phyloP scores from a whole-genome alignment of 2,329 filamentous ascomycete genomes.

The Arthrobotrys megalospora region DNA sequence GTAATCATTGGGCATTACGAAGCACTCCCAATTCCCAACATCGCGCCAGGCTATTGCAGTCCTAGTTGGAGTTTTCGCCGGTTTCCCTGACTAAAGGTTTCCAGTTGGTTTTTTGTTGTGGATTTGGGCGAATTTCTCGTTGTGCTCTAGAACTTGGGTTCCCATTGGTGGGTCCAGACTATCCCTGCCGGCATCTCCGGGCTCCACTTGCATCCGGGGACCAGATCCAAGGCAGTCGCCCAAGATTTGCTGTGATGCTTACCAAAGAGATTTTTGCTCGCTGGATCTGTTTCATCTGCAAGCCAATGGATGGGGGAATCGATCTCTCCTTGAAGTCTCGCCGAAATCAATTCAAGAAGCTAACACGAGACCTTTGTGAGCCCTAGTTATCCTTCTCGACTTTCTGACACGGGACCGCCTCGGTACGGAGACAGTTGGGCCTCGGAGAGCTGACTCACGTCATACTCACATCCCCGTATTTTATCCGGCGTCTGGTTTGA shows the following conservation, averaged over 20 bases:
- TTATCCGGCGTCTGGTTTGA: slow-evolving; percentile 46
- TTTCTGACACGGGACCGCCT: slow-evolving; percentile 28
- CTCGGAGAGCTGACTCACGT: slow-evolving; percentile 48
- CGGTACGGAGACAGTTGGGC: slow-evolving; percentile 36
- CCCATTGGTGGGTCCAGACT: slow-evolving; percentile 18
- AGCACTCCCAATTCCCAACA: slow-evolving; percentile 8
- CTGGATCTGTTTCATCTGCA: slow-evolving; percentile 40
- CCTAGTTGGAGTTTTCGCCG: slow-evolving; percentile 6
- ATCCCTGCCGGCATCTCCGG: slow-evolving; percentile 37
- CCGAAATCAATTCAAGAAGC: slow-evolving; percentile 35
- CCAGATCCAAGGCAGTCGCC: slow-evolving; percentile 14
- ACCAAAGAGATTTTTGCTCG: slow-evolving; percentile 29
- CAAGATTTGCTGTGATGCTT: slow-evolving; percentile 34
- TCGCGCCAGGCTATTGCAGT: slow-evolving; percentile 4
- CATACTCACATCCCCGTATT: slow-evolving; percentile 40
- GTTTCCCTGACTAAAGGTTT: slow-evolving; percentile 25
- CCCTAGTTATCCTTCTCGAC: slow-evolving; percentile 18
- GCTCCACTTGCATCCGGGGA: slow-evolving; percentile 33
- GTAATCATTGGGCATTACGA: not conserved
- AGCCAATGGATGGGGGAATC: slow-evolving; percentile 44
- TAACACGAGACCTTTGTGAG: slow-evolving; percentile 32
- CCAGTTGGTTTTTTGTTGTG: slow-evolving; percentile 29
- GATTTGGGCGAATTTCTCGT: slow-evolving; percentile 22
- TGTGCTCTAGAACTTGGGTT: slow-evolving; percentile 2
- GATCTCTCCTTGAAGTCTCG: slow-evolving; percentile 3